These are phyloP conservation scores for Bremia lactucae DNA, from an alignment of 352 stramenopile species.

Conservation along the genomic window DNA sequence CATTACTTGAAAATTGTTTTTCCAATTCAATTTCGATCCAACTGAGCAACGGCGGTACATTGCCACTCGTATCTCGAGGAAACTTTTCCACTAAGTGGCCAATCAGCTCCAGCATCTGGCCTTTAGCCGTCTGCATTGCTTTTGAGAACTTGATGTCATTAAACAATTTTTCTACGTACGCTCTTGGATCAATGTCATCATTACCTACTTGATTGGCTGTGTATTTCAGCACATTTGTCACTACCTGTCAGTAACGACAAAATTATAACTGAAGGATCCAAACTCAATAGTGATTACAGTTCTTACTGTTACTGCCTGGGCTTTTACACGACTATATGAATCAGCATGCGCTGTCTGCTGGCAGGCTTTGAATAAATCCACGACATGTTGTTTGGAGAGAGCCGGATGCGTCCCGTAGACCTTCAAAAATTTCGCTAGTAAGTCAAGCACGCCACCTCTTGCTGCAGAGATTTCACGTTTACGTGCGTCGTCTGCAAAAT, in stretches of 20 bases:
- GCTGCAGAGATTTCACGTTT: conserved; percentile 49
- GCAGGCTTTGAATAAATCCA: conserved; percentile 30
- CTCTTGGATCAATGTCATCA: conserved; percentile 38
- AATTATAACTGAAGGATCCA: not conserved
- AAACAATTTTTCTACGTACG: conserved; percentile 61
- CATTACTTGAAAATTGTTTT: conserved; percentile 58
- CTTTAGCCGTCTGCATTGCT: conserved; percentile 56
- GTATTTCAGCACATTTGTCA: conserved; percentile 51
- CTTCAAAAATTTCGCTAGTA: conserved; percentile 45
- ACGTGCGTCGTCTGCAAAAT: conserved; percentile 37
- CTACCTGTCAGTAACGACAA: conserved; percentile 20
- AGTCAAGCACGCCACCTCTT: conserved; percentile 33
- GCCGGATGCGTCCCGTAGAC: conserved; percentile 32
- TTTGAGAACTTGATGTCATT: conserved; percentile 72
- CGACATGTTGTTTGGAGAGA: conserved; percentile 38
- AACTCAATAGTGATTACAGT: not conserved
- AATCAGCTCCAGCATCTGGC: conserved; percentile 54
- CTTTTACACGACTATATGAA: conserved; percentile 58
- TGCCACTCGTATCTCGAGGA: conserved; percentile 19
- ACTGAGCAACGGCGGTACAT: conserved; percentile 24
- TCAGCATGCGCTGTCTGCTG: conserved; percentile 44
- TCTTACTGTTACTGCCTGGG: conserved; percentile 22
- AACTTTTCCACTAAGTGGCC: conserved; percentile 49
- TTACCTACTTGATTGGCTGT: conserved; percentile 17
- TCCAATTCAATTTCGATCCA: conserved; percentile 68